A percentile compares a stretch with the other conserved stretches of the same genome.
Evolutionary conservation across 108 stramenopile species (phyloP).

Genomic region (Cyclotella kingstonii): DNA sequence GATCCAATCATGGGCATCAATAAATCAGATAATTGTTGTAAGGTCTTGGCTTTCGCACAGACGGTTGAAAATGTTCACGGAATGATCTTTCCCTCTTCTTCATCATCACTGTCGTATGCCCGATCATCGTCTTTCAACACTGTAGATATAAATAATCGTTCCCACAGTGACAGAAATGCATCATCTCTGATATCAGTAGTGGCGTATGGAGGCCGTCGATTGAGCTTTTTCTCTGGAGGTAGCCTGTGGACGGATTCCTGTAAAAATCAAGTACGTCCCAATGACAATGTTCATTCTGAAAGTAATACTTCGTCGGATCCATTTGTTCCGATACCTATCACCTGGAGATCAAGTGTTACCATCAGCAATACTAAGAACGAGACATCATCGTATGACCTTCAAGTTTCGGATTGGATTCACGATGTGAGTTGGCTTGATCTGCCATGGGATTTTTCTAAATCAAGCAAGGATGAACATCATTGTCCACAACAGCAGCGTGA

Average conservation of each 20-base stretch:
- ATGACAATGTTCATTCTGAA: neutral
- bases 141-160: neutral
- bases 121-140: neutral
- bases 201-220: constrained; percentile 21
- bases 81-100: constrained; percentile 16
- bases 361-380: neutral
- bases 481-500: constrained; percentile 1
- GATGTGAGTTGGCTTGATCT: constrained; percentile 42
- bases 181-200: constrained; percentile 18
- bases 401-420: constrained; percentile 67
- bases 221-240: constrained; percentile 37
- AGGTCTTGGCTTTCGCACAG: neutral
- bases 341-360: neutral
- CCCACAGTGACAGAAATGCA: neutral
- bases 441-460: neutral
- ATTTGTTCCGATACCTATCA: constrained; percentile 26
- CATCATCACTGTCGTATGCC: neutral
- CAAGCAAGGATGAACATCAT: neutral
- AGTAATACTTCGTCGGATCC: neutral
- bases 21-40: neutral
- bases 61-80: constrained; percentile 7
- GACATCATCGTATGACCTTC: constrained; percentile 13
- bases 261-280: too few species aligned
- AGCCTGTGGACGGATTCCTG: constrained; percentile 19
- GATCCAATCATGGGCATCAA: neutral